Evolutionary conservation across 2,329 filamentous ascomycete species (phyloP), one percentile per base, ranked within the genome.

Genomic region (Moelleriella libera): DNA sequence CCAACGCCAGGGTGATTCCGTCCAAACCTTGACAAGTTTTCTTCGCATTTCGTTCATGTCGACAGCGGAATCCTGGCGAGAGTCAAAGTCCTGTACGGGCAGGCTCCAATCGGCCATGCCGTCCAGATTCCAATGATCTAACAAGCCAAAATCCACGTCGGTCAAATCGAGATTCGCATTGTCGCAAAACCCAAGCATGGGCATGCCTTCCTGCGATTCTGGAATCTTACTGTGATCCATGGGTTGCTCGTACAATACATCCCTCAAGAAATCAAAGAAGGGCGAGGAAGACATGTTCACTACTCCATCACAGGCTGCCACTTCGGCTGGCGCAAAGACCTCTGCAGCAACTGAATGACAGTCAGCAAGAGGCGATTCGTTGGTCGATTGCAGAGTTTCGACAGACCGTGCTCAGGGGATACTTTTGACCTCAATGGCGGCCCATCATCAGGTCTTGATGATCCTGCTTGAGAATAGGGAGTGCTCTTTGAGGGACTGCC

Each of bases 1-100:
- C 69, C 69, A 74, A n/a, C 69, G 65, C 72, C 69, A 74, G 0
- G 68, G 71, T 4, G 68, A 73, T 31, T 72, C 65, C 6, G 66
- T 67, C 71, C 71, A 74, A 32, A 74, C 65, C 49, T 68, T 66
- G 49, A 69, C 66, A 42, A 76, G 58, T 44, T 62, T 65, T 46
- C 68, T 64, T n/a, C 70, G 62, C 66, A 74, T 71, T 41, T 66
- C 62, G 6, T 63, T 58, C 52, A 73, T 64, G 47, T 72, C 69
- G 29, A 58, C 53, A 6, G 68, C 62, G 43, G 64, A 66, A 41
- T 69, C 68, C 3, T 61, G 55, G 49, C 49, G 59, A 34, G 48
- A 51, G 1, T 53, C 7, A 9, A 45, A 53, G 30, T 59, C 51
- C 45, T 58, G 55, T 42, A 48, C 58, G 1, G 50, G 46, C 12